Conservation (phyloP, 148 eudicot genomes). For the Bassia scoparia region DNA sequence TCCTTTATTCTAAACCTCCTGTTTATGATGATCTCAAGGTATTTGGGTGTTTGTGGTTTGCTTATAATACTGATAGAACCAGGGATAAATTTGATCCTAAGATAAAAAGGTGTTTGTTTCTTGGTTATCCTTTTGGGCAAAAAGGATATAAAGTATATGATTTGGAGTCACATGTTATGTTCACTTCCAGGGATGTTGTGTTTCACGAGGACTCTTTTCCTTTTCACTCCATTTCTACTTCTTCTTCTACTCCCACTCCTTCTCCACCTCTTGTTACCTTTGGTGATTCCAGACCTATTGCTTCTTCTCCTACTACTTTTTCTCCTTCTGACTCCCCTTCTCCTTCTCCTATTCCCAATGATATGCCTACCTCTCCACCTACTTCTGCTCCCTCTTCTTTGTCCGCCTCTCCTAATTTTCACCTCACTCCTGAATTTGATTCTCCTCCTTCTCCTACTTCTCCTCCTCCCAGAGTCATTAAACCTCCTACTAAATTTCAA, state of each 20-base stretch:
- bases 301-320: no score
- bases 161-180: not conserved
- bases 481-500: no score
- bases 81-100: not conserved
- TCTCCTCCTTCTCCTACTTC: no score
- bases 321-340: no score
- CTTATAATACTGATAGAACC: not conserved
- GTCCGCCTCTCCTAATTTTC: no score
- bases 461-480: no score
- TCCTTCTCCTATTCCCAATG: no score
- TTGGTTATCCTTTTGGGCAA: not conserved
- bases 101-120: not conserved
- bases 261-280: not conserved
- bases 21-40: not conserved
- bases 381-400: no score
- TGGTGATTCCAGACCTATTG: no score
- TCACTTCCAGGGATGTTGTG: not conserved
- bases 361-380: no score
- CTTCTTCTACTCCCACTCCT: not conserved
- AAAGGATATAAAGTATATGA: not conserved
- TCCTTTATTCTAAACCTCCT: not conserved
- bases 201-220: not conserved
- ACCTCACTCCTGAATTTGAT: no score
- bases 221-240: not conserved
- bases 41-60: no score